Base-by-base conservation (phyloP, 2,329 filamentous ascomycete species). In the Chrysosporium queenslandicum region DNA sequence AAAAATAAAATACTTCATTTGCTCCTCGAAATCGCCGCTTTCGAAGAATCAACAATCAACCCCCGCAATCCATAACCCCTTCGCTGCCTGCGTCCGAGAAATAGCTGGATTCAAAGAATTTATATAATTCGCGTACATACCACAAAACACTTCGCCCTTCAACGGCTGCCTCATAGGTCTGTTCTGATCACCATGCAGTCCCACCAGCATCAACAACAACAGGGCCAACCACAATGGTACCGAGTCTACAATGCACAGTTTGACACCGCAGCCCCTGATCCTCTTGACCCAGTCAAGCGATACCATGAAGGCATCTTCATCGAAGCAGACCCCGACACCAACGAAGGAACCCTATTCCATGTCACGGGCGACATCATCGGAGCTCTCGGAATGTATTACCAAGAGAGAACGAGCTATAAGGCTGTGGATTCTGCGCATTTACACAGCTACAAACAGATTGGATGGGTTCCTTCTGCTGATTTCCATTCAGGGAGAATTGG, bases 361-460 rank as follows among this genome's bases (percentile, higher is more conserved):
- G 55, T 57, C 40, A 57, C 55, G 4, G 53, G 55, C 30, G 55
- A 57, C 50, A 50, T 57, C 30, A 53, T 55, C 30, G 46, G 40
- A 18, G 47, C 27, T 23, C 25, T 5, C 32, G 55, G 53, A 41
- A 57, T 57, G 55, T 23, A 21, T 3, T 57, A 55, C 27, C 42
- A 55, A 20, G 53, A 55, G 46, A 53, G 46, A 54, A 23, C n/a
- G 4, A 46, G 37, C 21, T 48, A 23, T 23, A 16, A 20, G 11
- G 16, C 43, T 11, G 30, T 9, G 9, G 7, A 23, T 4, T 52
- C 53, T 1, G 25, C 4, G 5, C 46, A 49, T 50, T 41, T 57
- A 42, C 46, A 53, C 46, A 43, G 16, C 12, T 37, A 34, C 14
- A 27, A 32, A 25, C 52, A 55, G 42, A 55, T 53, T n/a, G 55